Evolutionary conservation across 805 yeast genomes (phyloP), one percentile per base, ranked within the genome.

Genomic region (Saccharomycopsis malanga): DNA sequence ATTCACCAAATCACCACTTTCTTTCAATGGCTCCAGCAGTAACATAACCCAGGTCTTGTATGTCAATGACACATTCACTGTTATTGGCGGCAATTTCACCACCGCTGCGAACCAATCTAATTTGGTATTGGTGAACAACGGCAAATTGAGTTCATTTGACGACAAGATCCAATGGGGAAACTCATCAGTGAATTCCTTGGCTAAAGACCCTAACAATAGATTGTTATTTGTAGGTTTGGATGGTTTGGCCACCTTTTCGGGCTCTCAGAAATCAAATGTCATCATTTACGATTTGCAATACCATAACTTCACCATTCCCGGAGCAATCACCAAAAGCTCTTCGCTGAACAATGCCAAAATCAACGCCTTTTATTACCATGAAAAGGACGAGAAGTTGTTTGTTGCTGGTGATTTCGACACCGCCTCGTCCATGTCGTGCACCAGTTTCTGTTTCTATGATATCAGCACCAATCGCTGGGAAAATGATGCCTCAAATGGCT

Each of bases 371-470:
- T 61, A 62, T 15, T 53, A 71, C 15, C 69, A 72, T 27, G 67
- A 66, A 21, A 64, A 62, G 24, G 66, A 69, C 24, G 45, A 64
- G 5, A 65, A 72, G 1, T 63, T 87, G 23, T 68, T 81, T 25
- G 85, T 85, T 10, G 95, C 84, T 34, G 96, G 97, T 21, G 69
- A 73, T 37, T 87, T 85, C 59, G 72, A 70, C 18, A 60, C 68
- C 18, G 80, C 84, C 1, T 81, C 83, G 0, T 65, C 76, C 3
- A 63, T 73, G 27, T 61, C 65, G 22, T 88, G 96, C 62, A 61
- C 68, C 2, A 72, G 77, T 1, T 62, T 89, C 32, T 88, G 96
- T 60, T 64, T 81, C 30, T 86, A 76, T 59, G 81, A 81, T 56
- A 61, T 78, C 51, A 58, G 63, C 3, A 67, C 70, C 27, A 65